Base-by-base conservation (phyloP, 805 yeast genomes). In the Lipomyces starkeyi region DNA sequence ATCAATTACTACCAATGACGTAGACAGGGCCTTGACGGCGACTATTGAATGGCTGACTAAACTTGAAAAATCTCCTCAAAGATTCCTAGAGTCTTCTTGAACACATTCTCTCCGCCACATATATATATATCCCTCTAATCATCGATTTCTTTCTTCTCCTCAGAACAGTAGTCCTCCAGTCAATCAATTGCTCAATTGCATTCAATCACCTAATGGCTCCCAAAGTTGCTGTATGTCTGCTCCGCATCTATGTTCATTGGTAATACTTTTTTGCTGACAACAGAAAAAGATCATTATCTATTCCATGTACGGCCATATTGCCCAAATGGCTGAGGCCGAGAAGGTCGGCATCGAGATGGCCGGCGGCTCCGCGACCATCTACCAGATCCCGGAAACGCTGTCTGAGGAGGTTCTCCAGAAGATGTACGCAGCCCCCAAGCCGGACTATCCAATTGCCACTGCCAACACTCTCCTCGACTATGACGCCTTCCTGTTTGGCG, bases 401-500 rank as follows among this genome's bases (percentile, higher is more conserved):
- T 75, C 87, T 17, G 85, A 83, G 32, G 90, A 87, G 14, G 83
- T 88, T 20, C 80, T 91, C 67, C 77, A 77, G 25, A 67, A 77
- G 67, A 80, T 91, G 82, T 85, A 86, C 73, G 80, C 93, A 47
- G 87, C 91, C 55, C 82, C 85, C 64, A 87, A 87, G 77, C 87
- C 89, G 67, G 83, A 79, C 66, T 80, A 83, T 78, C 93, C 95
- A 73, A 81, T 85, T 75, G 91, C 91, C 62, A 83, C 90, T n/a
- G 74, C 79, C 8, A 89, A 85, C 25, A 84, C 82, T 92, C 82
- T 92, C 73, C 77, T 80, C 3, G 80, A 83, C 71, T 90, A 88
- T 82, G 97, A 93, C 76, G 97, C 93, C 59, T 86, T 89, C 81
- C 73, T 93, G 72, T 90, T 92, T 74, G 97, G 97, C 76, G 78